Evolutionary conservation across 768 basidiomycete species (phyloP), one percentile per base, ranked within the genome.

Genomic region (Lentinula detonsa): DNA sequence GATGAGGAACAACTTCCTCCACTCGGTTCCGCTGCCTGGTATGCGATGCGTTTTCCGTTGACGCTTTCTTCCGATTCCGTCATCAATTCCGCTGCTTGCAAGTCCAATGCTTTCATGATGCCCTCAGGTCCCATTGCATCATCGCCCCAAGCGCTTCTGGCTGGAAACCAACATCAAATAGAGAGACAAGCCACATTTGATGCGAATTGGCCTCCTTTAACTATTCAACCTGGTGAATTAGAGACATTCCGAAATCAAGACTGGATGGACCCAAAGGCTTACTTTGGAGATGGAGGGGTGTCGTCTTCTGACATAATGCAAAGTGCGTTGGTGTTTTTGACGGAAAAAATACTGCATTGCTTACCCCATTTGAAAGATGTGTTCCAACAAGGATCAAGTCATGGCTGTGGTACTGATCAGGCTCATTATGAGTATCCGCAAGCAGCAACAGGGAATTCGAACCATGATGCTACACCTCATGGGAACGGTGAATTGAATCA

Each of bases 11-110:
- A 33, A 13, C 31, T 39, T 13, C 57, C 57, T 11, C 45, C 45
- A 9, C 6, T 59, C 10, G 57, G 57, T 2, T 59, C 57, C 49
- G 31, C 57, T 3, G 40, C 57, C 8, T 59, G 57, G 57, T 59
- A 59, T 37, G 57, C 57, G n/a, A 59, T 18, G 13, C 57, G 57
- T 8, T 59, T 48, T 33, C 57, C 43, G 18, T 40, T 45, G 37
- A 42, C 37, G 33, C 48, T 50, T 28, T 37, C 31, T 37, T 21
- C 33, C 16, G 23, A 43, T 3, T n/a, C 43, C 18, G 33, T 15
- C 13, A 15, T 49, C 31, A 37, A 35, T 7, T 40, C 55, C 4
- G 40, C 42, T 42, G 50, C n/a, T 13, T 11, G n/a, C 31, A n/a
- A 42, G 40, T 16, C 40, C 0, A 31, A 23, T 56, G 10, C 18